Evolutionary conservation across 495 filamentous ascomycete genomes (phyloP), one percentile per base, ranked within the genome.

Genomic region (Elasticomyces elasticus): DNA sequence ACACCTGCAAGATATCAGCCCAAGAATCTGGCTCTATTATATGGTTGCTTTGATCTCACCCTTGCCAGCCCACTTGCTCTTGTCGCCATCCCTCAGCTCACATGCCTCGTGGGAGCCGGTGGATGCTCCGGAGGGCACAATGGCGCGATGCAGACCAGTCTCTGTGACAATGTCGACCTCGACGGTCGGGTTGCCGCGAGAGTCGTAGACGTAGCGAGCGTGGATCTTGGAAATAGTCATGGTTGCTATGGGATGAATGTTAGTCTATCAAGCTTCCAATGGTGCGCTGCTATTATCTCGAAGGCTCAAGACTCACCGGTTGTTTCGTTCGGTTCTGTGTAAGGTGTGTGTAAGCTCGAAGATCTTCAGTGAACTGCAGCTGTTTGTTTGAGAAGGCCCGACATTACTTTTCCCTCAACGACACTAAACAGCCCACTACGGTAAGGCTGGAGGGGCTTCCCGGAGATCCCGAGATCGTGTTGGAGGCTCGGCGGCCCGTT

Each of bases 201-300:
- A 97, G 82, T 99, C 94, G 79, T 99, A 99, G 76, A 99, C 89
- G 62, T 83, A 87, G 67, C 94, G 91, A 67, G 92, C 94, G 82
- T 97, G 89, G 72, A 99, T 86, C 81, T 96, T 96, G 69, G 85
- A 81, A 79, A 99, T 97, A 67, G 84, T 76, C 94, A 97, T 99
- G 54, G 64, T 88, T 33, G 49, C 40, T 22, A 23, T 55, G 5
- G 1, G 40, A 13, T 42, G 4, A 6, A 13, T 10, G 19, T 19
- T 17, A 19, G 40, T 28, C 3, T n/a, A n/a, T n/a, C n/a, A n/a
- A n/a, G n/a, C n/a, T n/a, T n/a, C n/a, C n/a, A n/a, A n/a, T n/a
- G n/a, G n/a, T n/a, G n/a, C n/a, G n/a, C n/a, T n/a, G n/a, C n/a
- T n/a, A n/a, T n/a, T n/a, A n/a, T n/a, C n/a, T n/a, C n/a, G n/a